phyloP scores from a whole-genome alignment of 805 yeast genomes.

The Candida multigemmis region DNA sequence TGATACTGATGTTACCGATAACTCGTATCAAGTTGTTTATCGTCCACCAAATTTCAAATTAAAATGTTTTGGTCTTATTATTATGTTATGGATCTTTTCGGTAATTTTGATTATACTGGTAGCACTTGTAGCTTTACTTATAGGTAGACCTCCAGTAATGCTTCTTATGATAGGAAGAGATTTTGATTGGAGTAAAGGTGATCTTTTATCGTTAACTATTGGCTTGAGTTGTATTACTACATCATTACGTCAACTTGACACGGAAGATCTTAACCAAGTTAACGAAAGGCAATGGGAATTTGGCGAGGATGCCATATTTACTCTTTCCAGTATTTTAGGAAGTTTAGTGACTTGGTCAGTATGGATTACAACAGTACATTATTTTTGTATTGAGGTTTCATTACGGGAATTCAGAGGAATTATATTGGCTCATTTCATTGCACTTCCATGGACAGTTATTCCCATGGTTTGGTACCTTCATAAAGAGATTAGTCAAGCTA shows the following conservation, averaged over 20 bases:
- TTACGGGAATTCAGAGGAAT: slow-evolving; percentile 3
- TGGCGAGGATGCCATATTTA: slow-evolving; percentile 3
- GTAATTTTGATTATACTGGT: slow-evolving; percentile 17
- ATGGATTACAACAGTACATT: slow-evolving; percentile 13
- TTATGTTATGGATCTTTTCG: slow-evolving; percentile 39
- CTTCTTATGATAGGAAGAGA: not conserved
- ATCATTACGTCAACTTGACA: not conserved
- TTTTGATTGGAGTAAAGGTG: slow-evolving; percentile 12
- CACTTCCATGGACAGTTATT: slow-evolving; percentile 4
- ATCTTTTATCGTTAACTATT: slow-evolving; percentile 9
- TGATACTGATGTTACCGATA: slow-evolving; percentile 25
- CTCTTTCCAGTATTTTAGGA: slow-evolving; percentile 1
- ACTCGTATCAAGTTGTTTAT: slow-evolving; percentile 67
- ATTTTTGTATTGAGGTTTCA: slow-evolving; percentile 13
- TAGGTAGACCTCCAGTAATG: slow-evolving; percentile 20
- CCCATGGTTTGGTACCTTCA: slow-evolving; percentile 1
- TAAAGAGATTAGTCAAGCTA: slow-evolving; percentile 1
- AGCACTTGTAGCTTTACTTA: slow-evolving; percentile 11
- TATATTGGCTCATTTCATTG: slow-evolving; percentile 2
- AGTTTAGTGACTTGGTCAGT: not conserved
- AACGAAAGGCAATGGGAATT: no score
- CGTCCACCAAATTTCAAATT: slow-evolving; percentile 69
- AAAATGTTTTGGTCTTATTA: slow-evolving; percentile 44
- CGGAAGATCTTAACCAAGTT: slow-evolving; percentile 1
- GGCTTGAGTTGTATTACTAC: no score